Evolutionary conservation across 2,329 filamentous ascomycete genomes (phyloP), one percentile per base, ranked within the genome.

Genomic region (Pseudogymnoascus sp.): DNA sequence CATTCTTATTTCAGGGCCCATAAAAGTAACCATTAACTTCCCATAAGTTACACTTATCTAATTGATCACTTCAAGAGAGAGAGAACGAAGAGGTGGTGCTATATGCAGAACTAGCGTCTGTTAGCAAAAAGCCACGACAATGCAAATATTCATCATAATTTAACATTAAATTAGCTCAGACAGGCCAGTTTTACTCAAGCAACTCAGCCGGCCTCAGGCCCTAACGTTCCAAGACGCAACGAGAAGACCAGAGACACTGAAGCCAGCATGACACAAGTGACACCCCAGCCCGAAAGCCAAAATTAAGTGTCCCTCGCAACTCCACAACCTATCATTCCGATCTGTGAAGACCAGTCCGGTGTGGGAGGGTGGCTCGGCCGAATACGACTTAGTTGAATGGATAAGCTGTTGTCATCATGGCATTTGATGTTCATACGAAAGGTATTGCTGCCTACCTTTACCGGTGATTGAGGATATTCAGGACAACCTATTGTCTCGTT

Each of bases 321-420:
- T 90, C 85, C 87, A 90, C 88, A 87, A 90, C 88, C 82, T 74
- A 77, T 90, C 88, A 81, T 90, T 77, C 79, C 81, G 77, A 73
- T 73, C 76, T 71, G 69, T 72, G 71, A 71, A 75, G 74, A 71
- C 75, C 69, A 72, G 85, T 91, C 79, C 75, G 84, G 87, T 90
- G 85, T 76, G 87, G 84, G 82, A 90, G 89, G 79, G 84, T 85
- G 83, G 84, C 86, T 89, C 80, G 87, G 87, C 80, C 75, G 78
- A 78, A 61, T 77, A 82, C 80, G 82, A 81, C 75, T 80, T 89
- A 82, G 85, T 87, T 83, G 86, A 89, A 89, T 89, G 86, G 86
- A 89, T 89, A 87, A 85, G 85, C 86, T 86, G 75, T 81, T 80
- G 78, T 85, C 83, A 85, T 85, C 83, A 84, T 63, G 68, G 72